Evolutionary conservation across 768 basidiomycete species (phyloP).

Genomic region (Kwoniella dendrophila): DNA sequence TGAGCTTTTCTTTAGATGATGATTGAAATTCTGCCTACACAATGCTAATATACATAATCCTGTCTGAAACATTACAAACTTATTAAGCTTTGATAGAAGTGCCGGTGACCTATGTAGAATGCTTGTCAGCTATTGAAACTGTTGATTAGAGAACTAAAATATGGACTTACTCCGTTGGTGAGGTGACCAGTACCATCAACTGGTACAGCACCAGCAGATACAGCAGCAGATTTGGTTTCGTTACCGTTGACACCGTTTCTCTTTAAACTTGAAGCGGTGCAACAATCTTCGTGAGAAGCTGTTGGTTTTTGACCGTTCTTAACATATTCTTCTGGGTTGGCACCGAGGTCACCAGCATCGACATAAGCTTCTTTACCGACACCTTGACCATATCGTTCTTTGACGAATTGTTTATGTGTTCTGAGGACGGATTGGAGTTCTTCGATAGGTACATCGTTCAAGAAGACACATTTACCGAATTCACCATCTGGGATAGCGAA

Average conservation of each 20-base stretch:
- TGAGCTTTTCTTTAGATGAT: background rate
- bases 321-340: constrained; percentile 48
- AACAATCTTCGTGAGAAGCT: constrained; percentile 27
- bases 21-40: constrained; percentile 1
- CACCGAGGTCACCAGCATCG: constrained; percentile 56
- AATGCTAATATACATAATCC: constrained; percentile 1
- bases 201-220: constrained; percentile 44
- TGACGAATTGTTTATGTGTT: constrained; percentile 55
- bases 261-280: constrained; percentile 40
- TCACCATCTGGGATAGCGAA: constrained; percentile 55
- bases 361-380: constrained; percentile 56
- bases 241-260: constrained; percentile 40
- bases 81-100: constrained; percentile 2
- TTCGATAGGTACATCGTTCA: constrained; percentile 56
- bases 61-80: background rate
- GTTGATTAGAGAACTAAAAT: background rate
- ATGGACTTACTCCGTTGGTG: constrained; percentile 36
- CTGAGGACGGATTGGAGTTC: constrained; percentile 52
- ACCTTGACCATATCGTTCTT: constrained; percentile 46
- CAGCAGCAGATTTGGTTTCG: constrained; percentile 39
- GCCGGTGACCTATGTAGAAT: constrained; percentile 7
- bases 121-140: background rate
- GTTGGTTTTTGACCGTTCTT: constrained; percentile 20
- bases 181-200: constrained; percentile 41
- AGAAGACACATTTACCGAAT: constrained; percentile 55